Evolutionary conservation across 257 asterid species (phyloP).

Genomic region (Solanum rostratum): DNA sequence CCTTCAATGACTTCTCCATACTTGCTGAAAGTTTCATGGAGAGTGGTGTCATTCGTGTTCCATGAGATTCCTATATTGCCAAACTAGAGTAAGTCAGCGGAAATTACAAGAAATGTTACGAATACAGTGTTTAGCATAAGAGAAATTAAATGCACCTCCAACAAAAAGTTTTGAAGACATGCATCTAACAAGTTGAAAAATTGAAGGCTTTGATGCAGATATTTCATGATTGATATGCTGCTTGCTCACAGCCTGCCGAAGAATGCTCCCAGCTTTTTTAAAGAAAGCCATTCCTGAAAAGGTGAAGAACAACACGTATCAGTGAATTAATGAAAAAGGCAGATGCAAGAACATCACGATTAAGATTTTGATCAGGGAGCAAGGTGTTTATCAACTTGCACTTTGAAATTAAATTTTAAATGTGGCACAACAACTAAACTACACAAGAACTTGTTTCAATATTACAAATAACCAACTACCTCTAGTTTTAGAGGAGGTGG

Average conservation of each 20-base stretch:
- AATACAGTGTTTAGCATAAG: neutral
- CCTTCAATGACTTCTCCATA: constrained; percentile 82
- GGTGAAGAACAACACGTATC: neutral
- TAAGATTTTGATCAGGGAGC: neutral
- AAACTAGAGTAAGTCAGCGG: neutral
- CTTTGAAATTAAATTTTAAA: neutral
- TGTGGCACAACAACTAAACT: neutral
- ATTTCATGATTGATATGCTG: constrained; percentile 26
- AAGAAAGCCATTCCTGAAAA: constrained; percentile 55
- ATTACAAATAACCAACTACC: neutral
- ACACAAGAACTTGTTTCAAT: neutral
- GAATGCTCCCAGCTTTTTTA: constrained; percentile 46
- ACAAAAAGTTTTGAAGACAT: constrained; percentile 78
- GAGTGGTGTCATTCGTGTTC: constrained; percentile 44
- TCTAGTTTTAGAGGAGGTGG: neutral
- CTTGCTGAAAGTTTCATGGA: constrained; percentile 48
- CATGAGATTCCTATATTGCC: constrained; percentile 52
- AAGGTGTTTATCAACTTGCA: neutral
- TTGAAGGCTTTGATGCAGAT: constrained; percentile 40
- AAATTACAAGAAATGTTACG: neutral
- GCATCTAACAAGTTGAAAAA: constrained; percentile 61
- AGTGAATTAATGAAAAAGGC: neutral
- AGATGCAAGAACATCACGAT: neutral
- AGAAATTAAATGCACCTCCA: constrained; percentile 44
- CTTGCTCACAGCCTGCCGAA: constrained; percentile 33